Evolutionary conservation across 768 basidiomycete genomes (phyloP).

Genomic region (Dacryopinax primogenitus): DNA sequence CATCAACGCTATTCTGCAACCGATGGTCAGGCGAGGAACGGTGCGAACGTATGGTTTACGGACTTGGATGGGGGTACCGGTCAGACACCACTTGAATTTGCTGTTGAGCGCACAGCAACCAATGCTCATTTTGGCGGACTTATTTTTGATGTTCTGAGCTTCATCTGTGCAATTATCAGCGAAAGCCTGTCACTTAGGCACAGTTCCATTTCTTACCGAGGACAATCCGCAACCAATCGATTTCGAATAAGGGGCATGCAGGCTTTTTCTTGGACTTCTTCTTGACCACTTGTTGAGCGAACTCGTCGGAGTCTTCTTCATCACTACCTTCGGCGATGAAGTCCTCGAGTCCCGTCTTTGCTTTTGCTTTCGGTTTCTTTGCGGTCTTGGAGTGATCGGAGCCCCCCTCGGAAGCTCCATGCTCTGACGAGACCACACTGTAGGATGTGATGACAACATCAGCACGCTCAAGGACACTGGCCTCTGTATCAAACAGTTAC

Average conservation of each 20-base stretch:
- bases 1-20: conserved; percentile 78
- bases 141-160: conserved; percentile 89
- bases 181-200: neutral
- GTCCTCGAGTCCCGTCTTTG: conserved; percentile 26
- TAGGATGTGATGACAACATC: conserved; percentile 84
- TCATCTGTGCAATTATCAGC: conserved; percentile 44
- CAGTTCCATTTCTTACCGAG: conserved; percentile 42
- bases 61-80: conserved; percentile 55
- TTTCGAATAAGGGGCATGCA: conserved; percentile 44
- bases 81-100: conserved; percentile 79
- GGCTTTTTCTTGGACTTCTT: conserved; percentile 34
- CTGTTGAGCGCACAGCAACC: conserved; percentile 66
- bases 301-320: conserved; percentile 29
- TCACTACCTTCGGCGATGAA: conserved; percentile 24
- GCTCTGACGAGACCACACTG: conserved; percentile 68
- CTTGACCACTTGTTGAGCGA: conserved; percentile 35
- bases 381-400: conserved; percentile 34
- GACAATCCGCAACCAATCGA: conserved; percentile 76
- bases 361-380: conserved; percentile 35
- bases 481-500: conserved; percentile 34
- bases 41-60: neutral
- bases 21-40: conserved; percentile 10
- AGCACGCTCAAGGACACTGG: conserved; percentile 36
- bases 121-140: conserved; percentile 55
- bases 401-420: conserved; percentile 38